Conservation (phyloP, 2,329 filamentous ascomycete genomes). For the Graphilbum fragrans region DNA sequence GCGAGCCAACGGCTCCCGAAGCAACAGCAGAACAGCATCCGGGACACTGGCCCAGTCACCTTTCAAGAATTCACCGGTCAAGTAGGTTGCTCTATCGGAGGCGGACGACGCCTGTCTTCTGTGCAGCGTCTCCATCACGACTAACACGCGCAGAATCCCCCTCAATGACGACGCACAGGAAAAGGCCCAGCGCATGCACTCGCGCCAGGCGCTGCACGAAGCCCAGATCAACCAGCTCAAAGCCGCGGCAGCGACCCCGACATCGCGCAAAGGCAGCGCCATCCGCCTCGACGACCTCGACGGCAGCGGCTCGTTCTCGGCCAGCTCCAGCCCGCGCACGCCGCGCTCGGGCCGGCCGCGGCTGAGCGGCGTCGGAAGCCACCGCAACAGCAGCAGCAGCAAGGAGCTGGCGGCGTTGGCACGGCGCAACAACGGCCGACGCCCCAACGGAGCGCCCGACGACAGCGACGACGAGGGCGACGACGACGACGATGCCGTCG, state of each 20-base stretch:
- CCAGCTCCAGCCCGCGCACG: conserved; percentile 34
- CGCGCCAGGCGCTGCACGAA: conserved; percentile 78
- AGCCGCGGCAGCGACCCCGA: conserved; percentile 57
- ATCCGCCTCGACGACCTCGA: conserved; percentile 47
- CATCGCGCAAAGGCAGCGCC: conserved; percentile 47
- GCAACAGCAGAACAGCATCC: conserved; percentile 30
- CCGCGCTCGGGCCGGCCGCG: conserved; percentile 13
- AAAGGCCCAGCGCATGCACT: conserved; percentile 77
- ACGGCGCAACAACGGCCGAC: not conserved
- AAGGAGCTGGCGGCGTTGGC: conserved; percentile 15
- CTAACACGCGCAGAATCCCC: conserved; percentile 53
- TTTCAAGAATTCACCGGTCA: conserved; percentile 46
- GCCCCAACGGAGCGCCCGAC: conserved; percentile 1
- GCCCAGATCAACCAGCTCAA: conserved; percentile 88
- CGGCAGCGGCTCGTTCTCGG: conserved; percentile 36
- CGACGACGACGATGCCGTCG: conserved; percentile 46
- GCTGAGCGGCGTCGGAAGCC: conserved; percentile 13
- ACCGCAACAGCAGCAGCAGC: conserved; percentile 12
- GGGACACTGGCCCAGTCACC: conserved; percentile 36
- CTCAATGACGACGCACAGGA: conserved; percentile 92
- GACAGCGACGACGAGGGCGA: conserved; percentile 14
- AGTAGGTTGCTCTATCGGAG: conserved; percentile 23
- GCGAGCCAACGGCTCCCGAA: conserved; percentile 27
- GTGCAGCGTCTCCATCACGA: too few relatives aligned
- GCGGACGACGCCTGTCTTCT: not conserved